phyloP scores from a whole-genome alignment of 106 monocot species.

The Amphibolis antarctica region DNA sequence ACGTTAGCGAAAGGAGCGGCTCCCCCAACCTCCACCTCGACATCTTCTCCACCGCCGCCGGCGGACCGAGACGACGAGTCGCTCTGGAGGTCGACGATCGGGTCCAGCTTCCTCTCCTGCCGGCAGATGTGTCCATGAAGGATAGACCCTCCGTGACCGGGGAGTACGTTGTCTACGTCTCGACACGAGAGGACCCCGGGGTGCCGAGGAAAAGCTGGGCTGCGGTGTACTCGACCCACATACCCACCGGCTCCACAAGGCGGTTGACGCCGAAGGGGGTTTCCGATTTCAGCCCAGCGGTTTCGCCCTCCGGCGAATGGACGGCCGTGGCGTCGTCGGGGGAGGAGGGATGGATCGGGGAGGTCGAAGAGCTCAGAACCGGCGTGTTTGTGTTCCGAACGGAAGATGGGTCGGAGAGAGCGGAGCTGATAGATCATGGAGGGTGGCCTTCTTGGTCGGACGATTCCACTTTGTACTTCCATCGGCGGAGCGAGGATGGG shows the following conservation, averaged over 20 bases:
- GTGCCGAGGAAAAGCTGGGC: slow-evolving; percentile 59
- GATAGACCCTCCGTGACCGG: slow-evolving; percentile 62
- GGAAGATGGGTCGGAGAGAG: slow-evolving; percentile 43
- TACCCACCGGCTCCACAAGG: slow-evolving; percentile 28
- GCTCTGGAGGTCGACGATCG: slow-evolving; percentile 3
- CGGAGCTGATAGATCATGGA: slow-evolving; percentile 33
- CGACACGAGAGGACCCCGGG: slow-evolving; percentile 41
- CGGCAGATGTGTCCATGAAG: slow-evolving; percentile 28
- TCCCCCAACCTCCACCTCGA: slow-evolving; percentile 43
- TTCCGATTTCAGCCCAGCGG: slow-evolving; percentile 75
- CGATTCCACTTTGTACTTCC: slow-evolving; percentile 61
- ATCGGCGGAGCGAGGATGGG: slow-evolving; percentile 42
- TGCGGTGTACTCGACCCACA: slow-evolving; percentile 76
- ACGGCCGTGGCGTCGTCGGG: slow-evolving; percentile 76
- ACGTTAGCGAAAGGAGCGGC: slow-evolving; percentile 61
- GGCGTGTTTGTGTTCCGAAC: slow-evolving; percentile 62
- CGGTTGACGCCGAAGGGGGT: slow-evolving; percentile 49
- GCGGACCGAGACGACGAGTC: background rate
- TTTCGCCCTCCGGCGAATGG: slow-evolving; percentile 81
- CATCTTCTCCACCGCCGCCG: slow-evolving; percentile 18
- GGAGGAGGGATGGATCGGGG: slow-evolving; percentile 34
- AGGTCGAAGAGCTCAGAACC: slow-evolving; percentile 51
- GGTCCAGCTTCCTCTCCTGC: background rate
- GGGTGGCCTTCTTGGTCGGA: slow-evolving; percentile 87
- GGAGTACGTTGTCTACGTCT: slow-evolving; percentile 57